Conservation (phyloP, 176 grass and related monocot genomes). For the Musa itinerans region DNA sequence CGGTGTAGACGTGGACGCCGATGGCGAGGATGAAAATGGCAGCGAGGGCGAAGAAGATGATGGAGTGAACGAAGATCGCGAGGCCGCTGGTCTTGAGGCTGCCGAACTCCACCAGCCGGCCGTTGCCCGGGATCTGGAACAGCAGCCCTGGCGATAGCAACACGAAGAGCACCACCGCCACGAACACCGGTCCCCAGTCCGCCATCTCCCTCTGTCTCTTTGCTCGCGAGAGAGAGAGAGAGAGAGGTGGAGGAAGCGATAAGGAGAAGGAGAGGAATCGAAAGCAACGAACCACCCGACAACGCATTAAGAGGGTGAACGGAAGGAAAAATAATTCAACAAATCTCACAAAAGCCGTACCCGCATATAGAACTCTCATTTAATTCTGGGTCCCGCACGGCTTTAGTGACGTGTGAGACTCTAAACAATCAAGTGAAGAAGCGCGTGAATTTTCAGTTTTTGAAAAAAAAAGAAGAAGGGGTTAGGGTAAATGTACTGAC, state of each 20-base stretch:
- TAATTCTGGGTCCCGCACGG: too few relatives aligned
- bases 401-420: too few relatives aligned
- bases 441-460: too few relatives aligned
- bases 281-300: background rate
- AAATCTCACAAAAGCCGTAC: background rate
- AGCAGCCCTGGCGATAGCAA: slow-evolving; percentile 73
- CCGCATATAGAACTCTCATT: background rate
- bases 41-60: slow-evolving; percentile 76
- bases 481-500: too few relatives aligned
- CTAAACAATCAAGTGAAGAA: too few relatives aligned
- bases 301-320: background rate
- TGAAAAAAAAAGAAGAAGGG: too few relatives aligned
- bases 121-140: slow-evolving; percentile 69
- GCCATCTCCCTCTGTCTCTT: slow-evolving; percentile 24
- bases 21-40: slow-evolving; percentile 75
- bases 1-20: slow-evolving; percentile 56
- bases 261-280: background rate
- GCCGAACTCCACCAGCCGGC: slow-evolving; percentile 61
- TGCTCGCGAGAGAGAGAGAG: background rate
- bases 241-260: slow-evolving; percentile 3
- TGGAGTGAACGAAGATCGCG: slow-evolving; percentile 68
- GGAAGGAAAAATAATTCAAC: background rate
- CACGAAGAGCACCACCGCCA: slow-evolving; percentile 76
- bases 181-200: slow-evolving; percentile 78
- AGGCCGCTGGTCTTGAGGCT: slow-evolving; percentile 84